These are phyloP conservation scores for Calonectria pseudoturangicola DNA, from an alignment of 2,329 filamentous ascomycete species.

Conservation along the genomic window DNA sequence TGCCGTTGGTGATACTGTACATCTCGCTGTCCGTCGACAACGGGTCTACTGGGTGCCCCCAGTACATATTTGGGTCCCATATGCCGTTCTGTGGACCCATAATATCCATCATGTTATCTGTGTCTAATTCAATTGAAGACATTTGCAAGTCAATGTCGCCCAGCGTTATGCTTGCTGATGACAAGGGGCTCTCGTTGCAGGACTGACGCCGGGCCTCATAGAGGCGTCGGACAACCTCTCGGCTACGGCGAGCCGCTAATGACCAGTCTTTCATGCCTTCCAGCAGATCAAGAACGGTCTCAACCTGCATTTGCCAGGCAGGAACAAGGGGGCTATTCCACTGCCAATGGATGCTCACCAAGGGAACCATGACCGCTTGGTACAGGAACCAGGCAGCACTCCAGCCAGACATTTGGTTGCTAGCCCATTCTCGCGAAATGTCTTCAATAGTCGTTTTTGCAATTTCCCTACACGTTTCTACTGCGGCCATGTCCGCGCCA, in stretches of 20 bases:
- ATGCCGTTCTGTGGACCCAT: slow-evolving; percentile 70
- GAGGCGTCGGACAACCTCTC: slow-evolving; percentile 78
- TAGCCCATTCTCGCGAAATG: slow-evolving; percentile 81
- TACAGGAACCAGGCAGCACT: slow-evolving; percentile 89
- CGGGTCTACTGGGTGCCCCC: slow-evolving; percentile 34
- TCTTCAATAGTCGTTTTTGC: slow-evolving; percentile 83
- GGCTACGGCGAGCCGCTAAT: slow-evolving; percentile 76
- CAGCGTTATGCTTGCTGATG: slow-evolving; percentile 71
- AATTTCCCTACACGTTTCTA: slow-evolving; percentile 81
- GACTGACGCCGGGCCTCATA: slow-evolving; percentile 70
- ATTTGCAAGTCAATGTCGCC: slow-evolving; percentile 66
- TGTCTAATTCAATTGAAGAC: slow-evolving; percentile 71
- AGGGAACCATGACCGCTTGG: slow-evolving; percentile 86
- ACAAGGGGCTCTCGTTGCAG: slow-evolving; percentile 56
- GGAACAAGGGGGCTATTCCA: slow-evolving; percentile 68
- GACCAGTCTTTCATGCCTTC: slow-evolving; percentile 80
- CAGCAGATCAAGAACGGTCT: slow-evolving; percentile 75
- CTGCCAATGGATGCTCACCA: slow-evolving; percentile 85
- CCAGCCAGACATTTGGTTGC: slow-evolving; percentile 86
- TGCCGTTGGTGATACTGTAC: slow-evolving; percentile 36
- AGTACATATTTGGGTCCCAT: slow-evolving; percentile 69
- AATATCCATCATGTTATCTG: slow-evolving; percentile 71
- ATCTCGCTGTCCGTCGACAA: slow-evolving; percentile 34
- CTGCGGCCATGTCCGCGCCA: slow-evolving; percentile 79
- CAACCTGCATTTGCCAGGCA: slow-evolving; percentile 75